phyloP scores from a whole-genome alignment of 140 eudicot genomes.

The Ambrosia hybrid region DNA sequence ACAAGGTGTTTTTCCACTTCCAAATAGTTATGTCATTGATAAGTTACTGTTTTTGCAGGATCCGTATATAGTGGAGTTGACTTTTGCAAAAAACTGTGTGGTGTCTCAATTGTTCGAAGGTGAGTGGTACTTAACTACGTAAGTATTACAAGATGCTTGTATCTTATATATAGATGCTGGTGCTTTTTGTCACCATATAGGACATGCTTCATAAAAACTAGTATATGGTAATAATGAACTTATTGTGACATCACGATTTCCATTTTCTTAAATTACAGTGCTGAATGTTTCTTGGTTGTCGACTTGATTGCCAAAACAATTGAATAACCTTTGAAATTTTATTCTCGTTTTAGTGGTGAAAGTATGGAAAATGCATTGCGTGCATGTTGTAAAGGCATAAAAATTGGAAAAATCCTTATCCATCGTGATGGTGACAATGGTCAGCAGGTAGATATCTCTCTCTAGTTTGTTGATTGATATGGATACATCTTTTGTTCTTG shows the following conservation, averaged over 20 bases:
- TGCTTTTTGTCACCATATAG: no score
- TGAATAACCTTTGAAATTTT: background rate
- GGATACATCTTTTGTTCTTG: background rate
- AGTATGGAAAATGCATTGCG: constrained; percentile 98
- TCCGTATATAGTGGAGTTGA: constrained; percentile 96
- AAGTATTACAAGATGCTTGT: background rate
- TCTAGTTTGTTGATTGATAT: background rate
- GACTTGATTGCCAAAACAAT: constrained; percentile 12
- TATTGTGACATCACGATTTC: constrained; percentile 1
- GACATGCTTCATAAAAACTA: no score
- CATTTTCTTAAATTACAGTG: constrained; percentile 5
- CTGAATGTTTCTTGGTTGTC: constrained; percentile 8
- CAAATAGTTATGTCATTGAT: constrained; percentile 6
- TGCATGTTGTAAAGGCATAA: constrained; percentile 98
- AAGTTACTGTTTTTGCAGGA: constrained; percentile 47
- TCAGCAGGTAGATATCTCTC: constrained; percentile 54
- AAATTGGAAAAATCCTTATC: constrained; percentile 91
- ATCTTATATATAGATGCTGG: no score
- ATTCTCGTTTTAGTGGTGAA: constrained; percentile 65
- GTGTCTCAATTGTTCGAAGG: constrained; percentile 96
- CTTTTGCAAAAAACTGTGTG: constrained; percentile 94
- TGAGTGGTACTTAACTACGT: constrained; percentile 25
- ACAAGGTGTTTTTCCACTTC: background rate
- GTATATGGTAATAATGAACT: background rate
- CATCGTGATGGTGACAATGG: constrained; percentile 99